Base-by-base conservation (phyloP, 345 rosid genomes). In the Heritiera littoralis region DNA sequence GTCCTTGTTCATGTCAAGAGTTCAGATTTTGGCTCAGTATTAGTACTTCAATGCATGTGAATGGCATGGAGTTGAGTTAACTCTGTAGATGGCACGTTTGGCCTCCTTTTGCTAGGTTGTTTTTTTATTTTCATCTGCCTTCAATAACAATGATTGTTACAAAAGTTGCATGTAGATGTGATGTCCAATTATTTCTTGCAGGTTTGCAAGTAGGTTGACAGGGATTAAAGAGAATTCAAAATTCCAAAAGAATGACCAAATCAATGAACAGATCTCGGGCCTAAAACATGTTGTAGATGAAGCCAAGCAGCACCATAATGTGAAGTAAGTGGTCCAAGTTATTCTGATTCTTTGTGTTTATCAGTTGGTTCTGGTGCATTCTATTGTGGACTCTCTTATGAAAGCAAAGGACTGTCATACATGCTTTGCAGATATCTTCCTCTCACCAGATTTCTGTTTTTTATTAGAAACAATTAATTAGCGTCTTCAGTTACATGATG, bases 211-310 rank as follows among this genome's bases (percentile, higher is more conserved):
- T 32, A 91, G 94, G 84, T 92, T 96, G 71, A 90, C 92, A 13
- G 98, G 99, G 75, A 96, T 96, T 63, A 91, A 92, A 80, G 99
- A 96, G 85, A 94, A 96, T 60, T 76, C 84, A 20, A 96, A 96
- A 74, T 96, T 96, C 86, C 93, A 86, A 77, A 96, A 94, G 88
- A 86, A 76, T 77, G 79, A 77, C 76, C 84, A 80, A 66, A 84
- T 79, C 68, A 82, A 55, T 45, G 94, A 89, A 60, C 93, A 83
- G 72, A 80, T 72, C 56, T 68, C 90, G 11, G 98, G 99, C 51
- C 86, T 94, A 58, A 88, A 88, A 84, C 90, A 84, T 70, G 92
- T 92, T 14, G 97, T 96, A 66, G 89, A 94, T 45, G 88, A 87
- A 75, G 97, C 97, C 58, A 96, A 94, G 93, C 86, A 94, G 66